Evolutionary conservation across 148 eudicot genomes (phyloP).

Genomic region (Fagopyrum esculentum): DNA sequence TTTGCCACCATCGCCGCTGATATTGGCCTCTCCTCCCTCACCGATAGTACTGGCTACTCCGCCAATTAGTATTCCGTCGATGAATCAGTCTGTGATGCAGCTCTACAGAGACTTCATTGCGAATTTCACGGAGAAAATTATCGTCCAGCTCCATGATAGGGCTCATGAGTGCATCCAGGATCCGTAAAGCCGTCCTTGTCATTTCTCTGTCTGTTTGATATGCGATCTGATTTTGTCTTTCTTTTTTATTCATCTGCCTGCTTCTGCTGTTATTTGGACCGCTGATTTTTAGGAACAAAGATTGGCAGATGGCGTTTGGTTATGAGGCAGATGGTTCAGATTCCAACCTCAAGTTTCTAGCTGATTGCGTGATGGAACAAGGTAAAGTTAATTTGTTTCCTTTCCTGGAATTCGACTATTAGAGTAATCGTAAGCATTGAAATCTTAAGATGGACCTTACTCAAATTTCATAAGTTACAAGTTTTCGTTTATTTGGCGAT

Average conservation of each 20-base stretch:
- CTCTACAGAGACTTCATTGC: slow-evolving; percentile 1
- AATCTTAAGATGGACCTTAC: too few species aligned
- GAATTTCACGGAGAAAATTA: background rate
- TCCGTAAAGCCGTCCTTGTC: background rate
- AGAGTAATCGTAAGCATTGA: too few species aligned
- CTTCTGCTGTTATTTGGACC: background rate
- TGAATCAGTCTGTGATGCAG: background rate
- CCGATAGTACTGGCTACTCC: background rate
- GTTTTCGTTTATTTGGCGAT: too few species aligned
- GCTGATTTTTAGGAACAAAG: slow-evolving; percentile 15
- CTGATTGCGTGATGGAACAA: slow-evolving; percentile 17
- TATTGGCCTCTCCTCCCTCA: background rate
- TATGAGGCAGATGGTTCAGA: slow-evolving; percentile 8
- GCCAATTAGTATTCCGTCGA: background rate
- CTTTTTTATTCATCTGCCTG: background rate
- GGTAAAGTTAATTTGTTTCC: slow-evolving; percentile 19
- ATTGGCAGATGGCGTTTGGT: slow-evolving; percentile 31
- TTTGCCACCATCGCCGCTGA: background rate
- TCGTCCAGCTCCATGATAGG: background rate
- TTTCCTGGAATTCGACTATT: background rate
- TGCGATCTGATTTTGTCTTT: background rate
- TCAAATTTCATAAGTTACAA: too few species aligned
- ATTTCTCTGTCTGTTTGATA: background rate
- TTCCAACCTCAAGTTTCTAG: slow-evolving; percentile 21
- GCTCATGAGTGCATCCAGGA: background rate